phyloP scores from a whole-genome alignment of 2,329 filamentous ascomycete species.

The Scedosporium minutisporum region DNA sequence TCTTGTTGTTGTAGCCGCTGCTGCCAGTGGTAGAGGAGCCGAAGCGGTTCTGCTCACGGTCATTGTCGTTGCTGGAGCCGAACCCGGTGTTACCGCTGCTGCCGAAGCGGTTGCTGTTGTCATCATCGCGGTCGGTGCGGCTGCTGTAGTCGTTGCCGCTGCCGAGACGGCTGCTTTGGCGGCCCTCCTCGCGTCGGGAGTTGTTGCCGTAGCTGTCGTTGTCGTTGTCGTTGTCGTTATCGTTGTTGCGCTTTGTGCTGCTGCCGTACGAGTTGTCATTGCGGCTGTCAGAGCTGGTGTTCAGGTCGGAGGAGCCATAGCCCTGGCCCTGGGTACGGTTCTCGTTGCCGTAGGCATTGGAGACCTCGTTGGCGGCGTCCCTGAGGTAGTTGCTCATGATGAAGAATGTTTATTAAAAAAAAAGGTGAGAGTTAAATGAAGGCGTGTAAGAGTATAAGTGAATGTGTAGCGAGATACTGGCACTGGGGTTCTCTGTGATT shows the following conservation, averaged over 20 bases:
- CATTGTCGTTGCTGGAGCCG: no score
- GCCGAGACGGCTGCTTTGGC: not conserved
- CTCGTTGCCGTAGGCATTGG: conserved; percentile 11
- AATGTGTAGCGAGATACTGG: no score
- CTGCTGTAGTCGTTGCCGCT: not conserved
- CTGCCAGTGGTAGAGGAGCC: no score
- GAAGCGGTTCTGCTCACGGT: no score
- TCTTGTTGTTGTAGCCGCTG: no score
- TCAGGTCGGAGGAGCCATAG: conserved; percentile 7
- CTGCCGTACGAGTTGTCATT: not conserved
- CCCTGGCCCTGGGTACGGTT: conserved; percentile 9
- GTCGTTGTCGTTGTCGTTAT: not conserved
- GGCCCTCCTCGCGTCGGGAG: not conserved
- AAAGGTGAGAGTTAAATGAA: not conserved
- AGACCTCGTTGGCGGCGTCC: conserved; percentile 9
- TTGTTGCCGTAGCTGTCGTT: not conserved
- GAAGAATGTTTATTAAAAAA: not conserved
- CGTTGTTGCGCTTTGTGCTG: not conserved
- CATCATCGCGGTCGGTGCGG: not conserved
- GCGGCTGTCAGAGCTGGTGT: not conserved
- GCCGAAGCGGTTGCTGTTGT: not conserved
- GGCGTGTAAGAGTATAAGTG: no score
- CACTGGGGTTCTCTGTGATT: no score
- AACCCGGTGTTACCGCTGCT: not conserved
- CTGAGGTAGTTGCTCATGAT: conserved; percentile 17